Base-by-base conservation (phyloP, 2,329 filamentous ascomycete species). In the Gnomoniopsis sp. region DNA sequence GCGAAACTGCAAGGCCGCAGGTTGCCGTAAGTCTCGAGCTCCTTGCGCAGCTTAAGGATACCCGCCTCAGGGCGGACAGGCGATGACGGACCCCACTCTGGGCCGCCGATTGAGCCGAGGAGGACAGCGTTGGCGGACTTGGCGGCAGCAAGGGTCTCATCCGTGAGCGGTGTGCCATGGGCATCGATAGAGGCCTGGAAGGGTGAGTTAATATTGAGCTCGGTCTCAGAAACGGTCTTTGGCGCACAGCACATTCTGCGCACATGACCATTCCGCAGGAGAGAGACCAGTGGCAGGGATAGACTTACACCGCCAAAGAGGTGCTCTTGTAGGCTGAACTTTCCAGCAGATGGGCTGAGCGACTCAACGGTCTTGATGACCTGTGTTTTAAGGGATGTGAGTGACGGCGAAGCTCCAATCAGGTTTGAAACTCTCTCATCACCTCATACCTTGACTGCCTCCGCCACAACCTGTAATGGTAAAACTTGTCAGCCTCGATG, bases 1-100 rank as follows among this genome's bases (percentile, higher is more conserved):
- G 91, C 91, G 78, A 99, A 98, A 83, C 90, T 96, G 83, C 93
- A 98, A 11, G 93, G 93, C 6, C 93, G 88, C 59, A 98, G 87
- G 84, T 98, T 98, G 67, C 93, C 93, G 77, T 96, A 98, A 58
- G 93, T 91, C 70, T 84, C 83, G 82, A 98, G 90, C 76, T 97
- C 90, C 77, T 96, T 97, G 77, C 93, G 91, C 55, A 98, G 89
- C 66, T 81, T 85, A 62, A 98, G 88, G 68, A 98, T 87, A 62
- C 93, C 93, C 77, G 97, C 91, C 74, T 98, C 93, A 1, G 93
- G 93, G 48, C 93, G 90, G 63, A 97, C 88, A 59, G 86, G 66
- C 70, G 68, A 77, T 65, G 90, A 91, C 34, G 91, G 95, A 62
- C 93, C 93, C 77, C 77, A 79, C 65, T 79, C 73, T 2, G 77